Conservation (phyloP, 1,284 basidiomycete species). For the Trichosporon sp. region DNA sequence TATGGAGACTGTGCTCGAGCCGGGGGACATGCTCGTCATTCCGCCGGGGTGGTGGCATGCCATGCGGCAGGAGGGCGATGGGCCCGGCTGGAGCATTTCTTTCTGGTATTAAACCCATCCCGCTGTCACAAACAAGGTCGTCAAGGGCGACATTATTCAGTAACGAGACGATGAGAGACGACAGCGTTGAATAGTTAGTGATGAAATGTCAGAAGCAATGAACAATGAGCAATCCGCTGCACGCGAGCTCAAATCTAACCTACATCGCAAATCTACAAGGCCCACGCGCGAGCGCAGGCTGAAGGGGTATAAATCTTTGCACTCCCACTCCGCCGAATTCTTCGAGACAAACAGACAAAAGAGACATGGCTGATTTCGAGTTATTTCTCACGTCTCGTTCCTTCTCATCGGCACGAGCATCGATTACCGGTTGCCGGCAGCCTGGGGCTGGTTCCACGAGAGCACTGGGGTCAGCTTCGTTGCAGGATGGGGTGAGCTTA, state of each 20-base stretch:
- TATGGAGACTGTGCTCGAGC: constrained; percentile 66
- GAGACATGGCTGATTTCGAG: background rate
- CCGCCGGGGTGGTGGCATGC: constrained; percentile 93
- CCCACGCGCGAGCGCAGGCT: background rate
- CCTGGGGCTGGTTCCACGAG: constrained; percentile 72
- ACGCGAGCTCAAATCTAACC: background rate
- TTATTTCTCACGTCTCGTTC: constrained; percentile 3
- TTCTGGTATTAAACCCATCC: constrained; percentile 51
- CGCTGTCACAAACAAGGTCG: background rate
- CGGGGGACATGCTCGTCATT: constrained; percentile 83
- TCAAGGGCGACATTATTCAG: no score
- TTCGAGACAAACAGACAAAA: background rate
- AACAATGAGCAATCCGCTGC: background rate
- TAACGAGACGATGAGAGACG: no score
- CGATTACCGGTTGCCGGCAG: constrained; percentile 25
- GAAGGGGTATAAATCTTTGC: background rate
- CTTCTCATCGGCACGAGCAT: no score
- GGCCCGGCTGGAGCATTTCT: constrained; percentile 54
- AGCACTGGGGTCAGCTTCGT: constrained; percentile 67
- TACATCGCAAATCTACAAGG: constrained; percentile 13
- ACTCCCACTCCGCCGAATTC: background rate
- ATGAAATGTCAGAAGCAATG: background rate
- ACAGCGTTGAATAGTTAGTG: no score
- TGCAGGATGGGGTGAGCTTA: background rate
- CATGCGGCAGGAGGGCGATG: constrained; percentile 70